Conservation (phyloP, 768 basidiomycete genomes). For the Mycena filopes region DNA sequence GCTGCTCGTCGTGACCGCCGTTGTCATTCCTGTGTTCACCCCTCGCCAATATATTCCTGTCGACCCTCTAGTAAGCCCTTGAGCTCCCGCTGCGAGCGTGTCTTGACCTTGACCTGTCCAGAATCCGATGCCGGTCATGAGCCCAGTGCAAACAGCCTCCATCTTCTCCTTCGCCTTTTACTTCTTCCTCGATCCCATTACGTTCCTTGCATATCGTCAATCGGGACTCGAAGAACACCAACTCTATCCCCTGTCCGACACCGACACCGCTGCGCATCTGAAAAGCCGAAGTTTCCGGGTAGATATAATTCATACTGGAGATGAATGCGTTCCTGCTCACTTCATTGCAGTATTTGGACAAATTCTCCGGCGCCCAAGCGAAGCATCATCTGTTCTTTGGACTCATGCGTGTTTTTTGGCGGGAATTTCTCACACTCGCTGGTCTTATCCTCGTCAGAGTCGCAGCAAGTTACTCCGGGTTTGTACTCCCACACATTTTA, state of each 20-base stretch:
- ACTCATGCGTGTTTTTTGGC: constrained; percentile 51
- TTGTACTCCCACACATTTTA: constrained; percentile 28
- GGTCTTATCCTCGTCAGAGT: constrained; percentile 16
- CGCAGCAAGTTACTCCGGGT: constrained; percentile 12
- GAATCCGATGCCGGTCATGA: constrained; percentile 22
- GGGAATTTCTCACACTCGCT: constrained; percentile 36
- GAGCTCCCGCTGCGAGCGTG: neutral
- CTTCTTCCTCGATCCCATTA: constrained; percentile 63
- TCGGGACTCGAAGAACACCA: constrained; percentile 58
- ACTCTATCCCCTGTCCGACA: constrained; percentile 73
- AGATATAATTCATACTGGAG: too few relatives aligned
- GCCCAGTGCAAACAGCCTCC: constrained; percentile 63
- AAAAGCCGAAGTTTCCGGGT: constrained; percentile 44
- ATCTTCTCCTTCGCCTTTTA: constrained; percentile 55
- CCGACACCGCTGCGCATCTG: constrained; percentile 50
- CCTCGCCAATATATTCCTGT: constrained; percentile 69
- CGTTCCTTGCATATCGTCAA: constrained; percentile 54
- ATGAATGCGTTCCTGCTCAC: constrained; percentile 25
- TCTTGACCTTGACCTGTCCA: neutral
- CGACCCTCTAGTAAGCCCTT: constrained; percentile 52
- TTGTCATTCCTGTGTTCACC: constrained; percentile 62
- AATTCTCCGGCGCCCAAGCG: constrained; percentile 8
- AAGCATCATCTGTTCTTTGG: constrained; percentile 48
- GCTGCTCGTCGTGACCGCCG: constrained; percentile 55
- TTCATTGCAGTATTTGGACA: constrained; percentile 22